phyloP scores from a whole-genome alignment of 106 monocot species.

The Dendrobium chrysotoxum region DNA sequence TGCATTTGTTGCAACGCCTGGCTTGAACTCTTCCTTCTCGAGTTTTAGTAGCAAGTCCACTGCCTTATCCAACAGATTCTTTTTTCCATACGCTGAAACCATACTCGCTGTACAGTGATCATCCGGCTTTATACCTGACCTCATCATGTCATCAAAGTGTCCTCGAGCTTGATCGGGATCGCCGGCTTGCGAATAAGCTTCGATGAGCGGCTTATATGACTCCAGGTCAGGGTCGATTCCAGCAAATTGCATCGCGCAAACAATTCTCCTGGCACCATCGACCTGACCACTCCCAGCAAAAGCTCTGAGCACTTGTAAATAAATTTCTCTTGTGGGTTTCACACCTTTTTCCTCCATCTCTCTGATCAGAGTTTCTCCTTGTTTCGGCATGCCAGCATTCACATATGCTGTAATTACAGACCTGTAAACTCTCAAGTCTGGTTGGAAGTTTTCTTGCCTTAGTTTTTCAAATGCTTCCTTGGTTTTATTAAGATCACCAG shows the following conservation, averaged over 20 bases:
- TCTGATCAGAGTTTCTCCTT: slow-evolving; percentile 33
- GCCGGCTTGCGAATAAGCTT: slow-evolving; percentile 43
- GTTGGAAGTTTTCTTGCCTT: slow-evolving; percentile 42
- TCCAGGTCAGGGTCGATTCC: slow-evolving; percentile 50
- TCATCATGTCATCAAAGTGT: slow-evolving; percentile 56
- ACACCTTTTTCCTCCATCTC: slow-evolving; percentile 61
- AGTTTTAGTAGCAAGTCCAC: slow-evolving; percentile 56
- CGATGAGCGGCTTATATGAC: slow-evolving; percentile 39
- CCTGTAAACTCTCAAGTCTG: slow-evolving; percentile 47
- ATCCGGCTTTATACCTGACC: slow-evolving; percentile 43
- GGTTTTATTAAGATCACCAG: slow-evolving; percentile 52
- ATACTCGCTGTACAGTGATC: slow-evolving; percentile 62
- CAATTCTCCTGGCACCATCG: slow-evolving; percentile 46
- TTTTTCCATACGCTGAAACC: slow-evolving; percentile 52
- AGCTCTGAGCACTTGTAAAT: slow-evolving; percentile 41
- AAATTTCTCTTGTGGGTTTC: slow-evolving; percentile 69
- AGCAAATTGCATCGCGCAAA: slow-evolving; percentile 57
- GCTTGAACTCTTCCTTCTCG: slow-evolving; percentile 66
- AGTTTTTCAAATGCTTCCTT: slow-evolving; percentile 52
- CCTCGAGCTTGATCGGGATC: slow-evolving; percentile 52
- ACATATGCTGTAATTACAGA: slow-evolving; percentile 70
- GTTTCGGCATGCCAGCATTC: slow-evolving; percentile 48
- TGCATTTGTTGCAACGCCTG: slow-evolving; percentile 41
- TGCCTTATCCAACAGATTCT: slow-evolving; percentile 78
- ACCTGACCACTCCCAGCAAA: slow-evolving; percentile 39